Percentiles rank a stretch among this genome's conserved stretches.
Conservation (phyloP, 176 grass and related monocot genomes). For the Poa annua region DNA sequence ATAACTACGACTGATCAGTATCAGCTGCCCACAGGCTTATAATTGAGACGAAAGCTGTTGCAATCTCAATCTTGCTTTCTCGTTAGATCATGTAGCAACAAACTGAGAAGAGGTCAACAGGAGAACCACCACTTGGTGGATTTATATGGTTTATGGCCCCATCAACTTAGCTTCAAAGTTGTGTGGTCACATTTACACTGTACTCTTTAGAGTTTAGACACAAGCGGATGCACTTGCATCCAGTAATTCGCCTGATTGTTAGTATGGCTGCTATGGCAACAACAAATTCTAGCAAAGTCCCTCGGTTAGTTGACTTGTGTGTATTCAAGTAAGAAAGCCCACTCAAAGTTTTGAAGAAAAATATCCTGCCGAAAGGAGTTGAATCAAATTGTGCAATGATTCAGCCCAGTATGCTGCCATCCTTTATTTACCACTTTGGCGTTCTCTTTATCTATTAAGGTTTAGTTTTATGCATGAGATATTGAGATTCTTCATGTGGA, state of each 20-base stretch:
- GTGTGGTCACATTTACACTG: background rate
- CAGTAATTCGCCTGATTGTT: background rate
- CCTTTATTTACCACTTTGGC: background rate
- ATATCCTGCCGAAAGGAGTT: conserved; percentile 26
- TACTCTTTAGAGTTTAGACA: background rate
- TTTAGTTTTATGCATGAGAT: conserved; percentile 19
- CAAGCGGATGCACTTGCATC: background rate
- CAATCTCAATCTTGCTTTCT: conserved; percentile 8
- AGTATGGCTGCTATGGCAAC: background rate
- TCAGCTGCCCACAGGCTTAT: background rate
- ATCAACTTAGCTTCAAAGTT: background rate
- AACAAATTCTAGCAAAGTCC: background rate
- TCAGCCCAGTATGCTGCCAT: background rate
- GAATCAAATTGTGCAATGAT: conserved; percentile 24
- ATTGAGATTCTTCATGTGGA: conserved; percentile 22
- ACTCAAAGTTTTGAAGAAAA: background rate
- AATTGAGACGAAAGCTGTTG: background rate
- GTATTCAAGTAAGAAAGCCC: background rate
- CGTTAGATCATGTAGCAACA: background rate
- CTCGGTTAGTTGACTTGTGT: background rate
- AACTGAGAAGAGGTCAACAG: background rate
- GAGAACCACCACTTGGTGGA: conserved; percentile 17
- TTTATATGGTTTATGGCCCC: background rate
- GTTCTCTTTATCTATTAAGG: background rate
- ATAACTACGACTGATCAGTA: conserved; percentile 11